phyloP scores from a whole-genome alignment of 2,329 filamentous ascomycete genomes.

The Stachybotrys chartarum region DNA sequence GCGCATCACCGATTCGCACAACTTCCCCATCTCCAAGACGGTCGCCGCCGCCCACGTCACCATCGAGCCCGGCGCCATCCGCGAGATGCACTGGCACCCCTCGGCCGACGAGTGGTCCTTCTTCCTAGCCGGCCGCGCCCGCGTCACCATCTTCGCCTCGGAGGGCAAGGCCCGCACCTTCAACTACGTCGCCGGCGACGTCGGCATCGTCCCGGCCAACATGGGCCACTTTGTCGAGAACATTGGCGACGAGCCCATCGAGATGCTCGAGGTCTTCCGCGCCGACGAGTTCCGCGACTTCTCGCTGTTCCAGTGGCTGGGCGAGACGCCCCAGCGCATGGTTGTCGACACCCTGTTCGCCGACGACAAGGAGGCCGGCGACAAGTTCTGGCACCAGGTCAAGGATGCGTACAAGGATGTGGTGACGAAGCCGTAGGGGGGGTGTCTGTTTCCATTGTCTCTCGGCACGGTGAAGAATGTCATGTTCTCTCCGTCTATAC shows the following conservation, averaged over 20 bases:
- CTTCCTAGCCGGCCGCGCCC: slow-evolving; percentile 64
- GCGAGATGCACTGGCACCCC: slow-evolving; percentile 81
- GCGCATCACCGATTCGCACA: slow-evolving; percentile 67
- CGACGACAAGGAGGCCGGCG: slow-evolving; percentile 51
- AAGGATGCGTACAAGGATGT: slow-evolving; percentile 55
- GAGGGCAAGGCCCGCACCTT: slow-evolving; percentile 66
- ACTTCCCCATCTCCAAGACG: slow-evolving; percentile 67
- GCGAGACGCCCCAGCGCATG: slow-evolving; percentile 60
- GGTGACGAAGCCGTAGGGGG: slow-evolving; percentile 28
- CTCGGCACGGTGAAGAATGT: too few species aligned
- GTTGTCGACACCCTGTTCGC: slow-evolving; percentile 61
- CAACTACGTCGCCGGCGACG: slow-evolving; percentile 67
- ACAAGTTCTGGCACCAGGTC: slow-evolving; percentile 56
- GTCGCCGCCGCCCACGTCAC: slow-evolving; percentile 66
- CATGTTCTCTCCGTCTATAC: too few species aligned
- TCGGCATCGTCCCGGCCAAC: slow-evolving; percentile 69
- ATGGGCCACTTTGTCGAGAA: slow-evolving; percentile 82
- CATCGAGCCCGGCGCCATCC: slow-evolving; percentile 63
- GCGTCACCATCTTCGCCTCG: slow-evolving; percentile 67
- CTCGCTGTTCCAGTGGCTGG: slow-evolving; percentile 68
- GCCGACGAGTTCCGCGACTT: slow-evolving; percentile 67
- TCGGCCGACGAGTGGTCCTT: slow-evolving; percentile 76
- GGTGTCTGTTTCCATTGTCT: not conserved
- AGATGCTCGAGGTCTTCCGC: slow-evolving; percentile 71
- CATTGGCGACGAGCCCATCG: slow-evolving; percentile 65